Conservation (phyloP, 495 filamentous ascomycete genomes). For the Aspergillus avenaceus region DNA sequence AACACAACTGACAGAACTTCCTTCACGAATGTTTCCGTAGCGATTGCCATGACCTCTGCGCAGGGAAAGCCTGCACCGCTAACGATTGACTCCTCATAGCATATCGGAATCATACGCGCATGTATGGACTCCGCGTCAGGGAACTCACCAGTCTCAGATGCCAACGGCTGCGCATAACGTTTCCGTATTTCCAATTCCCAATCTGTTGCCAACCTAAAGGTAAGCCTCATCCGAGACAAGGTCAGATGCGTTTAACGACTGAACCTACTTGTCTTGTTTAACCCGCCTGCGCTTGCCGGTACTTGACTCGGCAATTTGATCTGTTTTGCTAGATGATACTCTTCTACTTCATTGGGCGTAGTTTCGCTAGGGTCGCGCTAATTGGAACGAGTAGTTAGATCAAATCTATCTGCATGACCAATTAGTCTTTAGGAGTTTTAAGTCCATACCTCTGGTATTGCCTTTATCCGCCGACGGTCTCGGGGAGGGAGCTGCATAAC, state of each 20-base stretch:
- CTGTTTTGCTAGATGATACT: constrained; percentile 65
- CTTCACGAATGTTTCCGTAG: constrained; percentile 89
- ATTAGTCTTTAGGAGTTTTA: neutral
- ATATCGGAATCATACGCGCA: constrained; percentile 86
- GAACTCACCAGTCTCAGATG: constrained; percentile 88
- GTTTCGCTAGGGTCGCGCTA: constrained; percentile 66
- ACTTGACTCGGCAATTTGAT: constrained; percentile 65
- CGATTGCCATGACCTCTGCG: constrained; percentile 82
- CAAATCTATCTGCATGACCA: neutral
- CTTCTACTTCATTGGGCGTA: constrained; percentile 58
- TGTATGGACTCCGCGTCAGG: constrained; percentile 76
- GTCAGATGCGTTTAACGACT: no score
- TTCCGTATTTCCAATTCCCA: constrained; percentile 91
- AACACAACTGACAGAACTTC: constrained; percentile 78
- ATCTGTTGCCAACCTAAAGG: constrained; percentile 42
- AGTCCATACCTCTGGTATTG: constrained; percentile 54
- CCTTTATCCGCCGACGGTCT: constrained; percentile 84
- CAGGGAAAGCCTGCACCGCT: constrained; percentile 67
- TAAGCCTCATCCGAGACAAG: constrained; percentile 17
- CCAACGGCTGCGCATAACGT: constrained; percentile 82
- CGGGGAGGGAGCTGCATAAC: constrained; percentile 87
- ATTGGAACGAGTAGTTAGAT: constrained; percentile 11
- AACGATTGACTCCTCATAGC: constrained; percentile 85
- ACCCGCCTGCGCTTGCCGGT: constrained; percentile 75
- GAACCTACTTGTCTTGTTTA: constrained; percentile 82